Evolutionary conservation across 116 monocot genomes (phyloP), one percentile per base, ranked within the genome.

Genomic region (Iris pallida): DNA sequence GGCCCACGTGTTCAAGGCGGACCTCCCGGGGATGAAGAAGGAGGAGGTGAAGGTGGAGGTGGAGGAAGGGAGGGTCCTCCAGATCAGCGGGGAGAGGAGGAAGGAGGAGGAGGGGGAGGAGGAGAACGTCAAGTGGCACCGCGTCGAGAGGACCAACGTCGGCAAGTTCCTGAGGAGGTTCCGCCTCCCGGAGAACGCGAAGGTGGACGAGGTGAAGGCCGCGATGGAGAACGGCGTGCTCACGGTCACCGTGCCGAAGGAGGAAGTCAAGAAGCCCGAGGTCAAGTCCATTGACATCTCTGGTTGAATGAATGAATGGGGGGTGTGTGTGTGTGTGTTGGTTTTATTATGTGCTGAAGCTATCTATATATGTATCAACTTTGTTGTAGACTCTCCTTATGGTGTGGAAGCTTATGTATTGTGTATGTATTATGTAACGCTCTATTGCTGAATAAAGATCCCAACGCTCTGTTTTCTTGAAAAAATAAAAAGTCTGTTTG

Each of bases 141-240:
- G 58, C 8, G 58, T 58, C 17, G 58, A 16, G 19, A 15, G 58
- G 58, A 58, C 15, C 58, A 58, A 16, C 17, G 59, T n/a, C n/a
- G 58, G 58, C 3, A 58, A 58, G 16, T 58, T 58, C 16, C 13
- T 58, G 58, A 58, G 58, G 58, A 58, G 58, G 58, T 58, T 58
- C 12, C 13, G 58, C 15, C 6, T 58, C 65, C 79, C 79, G 72
- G 79, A 79, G 13, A 84, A 84, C 59, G 76, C 76, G 9, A 76
- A 80, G 59, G 60, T 66, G 57, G 84, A 79, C 30, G 58, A 76
- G 59, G 68, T 79, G 63, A 84, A 69, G 61, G 84, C 79, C 12
- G 57, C 68, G 16, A 70, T 84, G 83, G 79, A 84, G 75, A 73
- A 76, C 20, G 83, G 83, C 5, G 83, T 79, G 63, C 79, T 84